A percentile compares a stretch with the other conserved stretches of the same genome.
These are phyloP conservation scores for Calcarisporium arbuscula DNA, from an alignment of 2,329 filamentous ascomycete species.

Conservation along the genomic window DNA sequence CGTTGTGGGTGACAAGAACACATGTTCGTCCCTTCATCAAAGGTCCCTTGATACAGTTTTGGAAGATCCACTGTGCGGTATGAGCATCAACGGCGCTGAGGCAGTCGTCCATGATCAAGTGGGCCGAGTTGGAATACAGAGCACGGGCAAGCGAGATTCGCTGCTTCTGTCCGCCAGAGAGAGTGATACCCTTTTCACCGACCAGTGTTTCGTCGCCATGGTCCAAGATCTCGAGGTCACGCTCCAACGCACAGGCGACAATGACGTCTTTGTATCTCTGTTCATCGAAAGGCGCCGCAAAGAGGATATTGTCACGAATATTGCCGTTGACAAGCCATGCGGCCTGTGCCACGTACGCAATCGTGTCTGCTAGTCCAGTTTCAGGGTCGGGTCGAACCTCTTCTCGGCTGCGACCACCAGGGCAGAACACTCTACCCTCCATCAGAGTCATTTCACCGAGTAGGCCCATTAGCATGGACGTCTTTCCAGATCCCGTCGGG, in stretches of 20 bases:
- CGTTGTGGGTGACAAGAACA: conserved; percentile 92
- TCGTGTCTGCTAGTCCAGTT: conserved; percentile 81
- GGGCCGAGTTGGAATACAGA: conserved; percentile 89
- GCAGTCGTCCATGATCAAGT: conserved; percentile 89
- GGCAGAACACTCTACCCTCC: conserved; percentile 74
- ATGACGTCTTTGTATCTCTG: conserved; percentile 83
- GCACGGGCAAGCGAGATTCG: conserved; percentile 94
- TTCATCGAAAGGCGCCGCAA: conserved; percentile 74
- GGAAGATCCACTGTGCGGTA: conserved; percentile 97
- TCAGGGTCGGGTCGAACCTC: conserved; percentile 75
- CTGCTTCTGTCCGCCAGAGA: conserved; percentile 96
- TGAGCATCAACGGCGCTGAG: conserved; percentile 96
- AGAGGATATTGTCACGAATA: conserved; percentile 93
- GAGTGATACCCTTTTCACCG: conserved; percentile 92
- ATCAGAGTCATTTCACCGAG: conserved; percentile 92
- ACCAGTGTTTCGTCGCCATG: conserved; percentile 89
- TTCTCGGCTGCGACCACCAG: conserved; percentile 78
- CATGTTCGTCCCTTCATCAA: conserved; percentile 87
- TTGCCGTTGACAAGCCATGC: conserved; percentile 95
- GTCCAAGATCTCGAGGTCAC: conserved; percentile 87
- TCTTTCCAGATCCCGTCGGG: conserved; percentile 91
- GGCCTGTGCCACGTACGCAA: conserved; percentile 94
- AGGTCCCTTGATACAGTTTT: conserved; percentile 81
- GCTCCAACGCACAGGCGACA: conserved; percentile 82
- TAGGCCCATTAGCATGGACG: conserved; percentile 89